Evolutionary conservation across 2,329 filamentous ascomycete genomes (phyloP), one percentile per base, ranked within the genome.

Genomic region (Chalaropsis thielavioides): DNA sequence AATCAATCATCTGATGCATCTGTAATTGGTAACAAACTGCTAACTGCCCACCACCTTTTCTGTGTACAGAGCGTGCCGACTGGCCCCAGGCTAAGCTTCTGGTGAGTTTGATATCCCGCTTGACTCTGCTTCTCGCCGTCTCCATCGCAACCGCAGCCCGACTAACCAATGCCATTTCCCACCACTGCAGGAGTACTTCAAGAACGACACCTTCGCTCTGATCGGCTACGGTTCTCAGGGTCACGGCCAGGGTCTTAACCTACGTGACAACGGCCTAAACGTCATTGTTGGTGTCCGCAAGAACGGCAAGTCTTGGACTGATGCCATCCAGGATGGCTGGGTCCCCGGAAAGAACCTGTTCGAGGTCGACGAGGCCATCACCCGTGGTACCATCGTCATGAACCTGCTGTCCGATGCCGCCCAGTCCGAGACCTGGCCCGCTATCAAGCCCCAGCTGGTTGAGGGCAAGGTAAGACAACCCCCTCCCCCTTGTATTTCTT

Each of bases 261-360:
- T 99, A 76, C 92, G 94, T 79, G 94, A 99, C 85, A 96, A 99
- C 81, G 94, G 94, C 76, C 85, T 99, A 72, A 97, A 97, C 78
- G 94, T 99, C 80, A 96, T 99, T 75, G 84, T 99, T 73, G 94
- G 94, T 83, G 94, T 99, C 75, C 89, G 94, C 75, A 97, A 97
- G 88, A 88, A 94, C 79, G 94, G 94, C 76, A 86, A 92, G 76
- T 97, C 94, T 72, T 99, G 94, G 94, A 91, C 96, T 81, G 94
- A 99, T 78, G 94, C 94, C 72, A 78, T 90, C 74, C 86, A 95
- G 80, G 94, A 99, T 79, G 94, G 94, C 80, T 99, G 94, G 94
- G 87, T 97, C 67, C 88, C 90, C 74, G 94, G 92, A 78, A 95
- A 92, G 85, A 99, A 96, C 86, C 86, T 99, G 72, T 99, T 99